These are phyloP conservation scores for Blastocystis sp. DNA, from an alignment of 352 stramenopile genomes.

Conservation along the genomic window DNA sequence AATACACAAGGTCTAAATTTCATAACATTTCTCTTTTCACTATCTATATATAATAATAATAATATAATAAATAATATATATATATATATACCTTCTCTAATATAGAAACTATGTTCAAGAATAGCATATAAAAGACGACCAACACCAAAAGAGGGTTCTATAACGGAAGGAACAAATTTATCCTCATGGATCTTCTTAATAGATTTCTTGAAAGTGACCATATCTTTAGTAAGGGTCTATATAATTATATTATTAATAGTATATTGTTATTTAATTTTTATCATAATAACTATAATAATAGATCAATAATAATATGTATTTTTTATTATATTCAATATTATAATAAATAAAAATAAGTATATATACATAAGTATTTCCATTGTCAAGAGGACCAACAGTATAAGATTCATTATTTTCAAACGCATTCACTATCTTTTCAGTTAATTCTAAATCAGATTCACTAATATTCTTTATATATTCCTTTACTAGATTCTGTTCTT, in stretches of 20 bases:
- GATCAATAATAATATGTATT: too few relatives aligned
- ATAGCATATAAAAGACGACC: constrained; percentile 86
- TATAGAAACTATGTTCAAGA: constrained; percentile 92
- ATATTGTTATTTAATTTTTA: too few relatives aligned
- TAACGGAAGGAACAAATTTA: constrained; percentile 93
- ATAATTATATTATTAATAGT: too few relatives aligned
- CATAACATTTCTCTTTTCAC: constrained; percentile 85
- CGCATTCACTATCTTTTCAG: constrained; percentile 2
- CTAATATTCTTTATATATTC: constrained; percentile 47
- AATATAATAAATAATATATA: too few relatives aligned
- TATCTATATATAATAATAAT: too few relatives aligned
- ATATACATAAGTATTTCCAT: constrained; percentile 20
- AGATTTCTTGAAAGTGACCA: constrained; percentile 72
- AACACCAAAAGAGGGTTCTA: constrained; percentile 96
- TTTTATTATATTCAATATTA: too few relatives aligned
- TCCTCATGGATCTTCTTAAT: constrained; percentile 76
- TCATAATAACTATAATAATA: too few relatives aligned
- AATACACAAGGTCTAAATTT: constrained; percentile 79
- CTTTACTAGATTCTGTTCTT: constrained; percentile 60
- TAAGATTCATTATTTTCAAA: background rate
- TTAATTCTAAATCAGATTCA: background rate
- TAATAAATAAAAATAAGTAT: too few relatives aligned
- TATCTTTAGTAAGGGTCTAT: constrained; percentile 71
- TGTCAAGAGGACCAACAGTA: constrained; percentile 5
- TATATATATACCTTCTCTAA: constrained; percentile 70